phyloP scores from a whole-genome alignment of 208 protist species.

The Crithidia bombi region DNA sequence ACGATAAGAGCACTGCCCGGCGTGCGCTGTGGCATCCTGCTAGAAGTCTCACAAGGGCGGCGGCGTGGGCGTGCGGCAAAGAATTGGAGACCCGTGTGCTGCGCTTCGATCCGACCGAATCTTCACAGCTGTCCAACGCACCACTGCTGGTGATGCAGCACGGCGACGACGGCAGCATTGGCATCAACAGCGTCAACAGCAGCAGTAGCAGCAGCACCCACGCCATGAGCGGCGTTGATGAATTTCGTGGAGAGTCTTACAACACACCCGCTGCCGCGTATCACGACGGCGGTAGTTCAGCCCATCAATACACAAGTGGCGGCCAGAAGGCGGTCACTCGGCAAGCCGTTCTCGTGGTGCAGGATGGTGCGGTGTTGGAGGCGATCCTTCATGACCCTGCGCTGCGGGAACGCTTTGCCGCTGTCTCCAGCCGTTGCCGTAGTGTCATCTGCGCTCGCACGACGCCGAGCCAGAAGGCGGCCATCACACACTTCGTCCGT shows the following conservation, averaged over 20 bases:
- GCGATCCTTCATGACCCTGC: constrained; percentile 57
- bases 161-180: constrained; percentile 3
- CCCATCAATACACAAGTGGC: background rate
- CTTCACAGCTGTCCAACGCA: constrained; percentile 18
- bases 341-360: constrained; percentile 50
- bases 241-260: background rate
- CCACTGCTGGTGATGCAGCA: constrained; percentile 10
- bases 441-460: constrained; percentile 95
- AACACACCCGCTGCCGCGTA: too few species aligned
- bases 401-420: constrained; percentile 51
- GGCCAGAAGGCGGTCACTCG: background rate
- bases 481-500: constrained; percentile 82
- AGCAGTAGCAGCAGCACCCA: background rate
- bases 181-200: background rate
- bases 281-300: too few species aligned
- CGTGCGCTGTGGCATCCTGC: background rate
- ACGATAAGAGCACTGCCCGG: background rate
- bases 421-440: constrained; percentile 60
- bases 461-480: constrained; percentile 95
- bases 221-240: background rate
- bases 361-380: constrained; percentile 71
- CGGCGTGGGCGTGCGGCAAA: constrained; percentile 17
- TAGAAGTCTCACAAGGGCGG: background rate
- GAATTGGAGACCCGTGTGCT: constrained; percentile 24
- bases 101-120: constrained; percentile 10